Conservation (phyloP, 1,139 yeast genomes). For the Kazachstania sp. region DNA sequence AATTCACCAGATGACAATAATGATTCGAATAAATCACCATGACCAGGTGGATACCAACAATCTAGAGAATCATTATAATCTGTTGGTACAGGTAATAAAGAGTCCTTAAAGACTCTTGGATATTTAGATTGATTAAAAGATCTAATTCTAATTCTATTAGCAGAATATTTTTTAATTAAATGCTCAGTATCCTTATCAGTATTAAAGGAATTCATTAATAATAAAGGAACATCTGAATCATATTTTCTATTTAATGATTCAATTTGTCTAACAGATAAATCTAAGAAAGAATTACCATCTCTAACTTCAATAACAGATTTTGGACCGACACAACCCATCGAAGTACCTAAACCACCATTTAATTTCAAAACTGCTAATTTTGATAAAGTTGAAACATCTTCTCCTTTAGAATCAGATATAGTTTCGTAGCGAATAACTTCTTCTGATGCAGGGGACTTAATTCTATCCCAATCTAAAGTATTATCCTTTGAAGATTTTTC, state of each 20-base stretch:
- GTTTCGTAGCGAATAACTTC: slow-evolving; percentile 77
- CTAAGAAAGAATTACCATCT: slow-evolving; percentile 95
- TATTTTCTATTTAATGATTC: slow-evolving; percentile 88
- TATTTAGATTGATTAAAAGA: slow-evolving; percentile 95
- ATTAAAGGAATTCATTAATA: slow-evolving; percentile 97
- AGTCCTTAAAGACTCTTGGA: slow-evolving; percentile 93
- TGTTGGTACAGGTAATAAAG: slow-evolving; percentile 88
- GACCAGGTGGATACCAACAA: slow-evolving; percentile 98
- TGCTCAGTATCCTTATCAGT: slow-evolving; percentile 94
- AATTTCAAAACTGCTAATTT: slow-evolving; percentile 91
- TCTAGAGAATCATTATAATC: slow-evolving; percentile 65
- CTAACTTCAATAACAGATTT: slow-evolving; percentile 96
- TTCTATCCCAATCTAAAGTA: slow-evolving; percentile 89
- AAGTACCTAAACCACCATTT: slow-evolving; percentile 97
- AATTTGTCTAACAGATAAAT: slow-evolving; percentile 90
- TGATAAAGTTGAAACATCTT: slow-evolving; percentile 44
- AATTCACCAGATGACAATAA: slow-evolving; percentile 85
- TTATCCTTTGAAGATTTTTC: slow-evolving; percentile 77
- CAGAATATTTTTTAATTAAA: slow-evolving; percentile 92
- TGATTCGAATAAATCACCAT: slow-evolving; percentile 93
- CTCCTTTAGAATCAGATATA: slow-evolving; percentile 33
- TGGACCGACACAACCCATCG: slow-evolving; percentile 99
- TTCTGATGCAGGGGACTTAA: slow-evolving; percentile 77
- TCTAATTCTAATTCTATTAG: slow-evolving; percentile 89
- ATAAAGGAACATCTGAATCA: slow-evolving; percentile 89